phyloP scores from a whole-genome alignment of 495 filamentous ascomycete species.

The Penicillium cinerascens region DNA sequence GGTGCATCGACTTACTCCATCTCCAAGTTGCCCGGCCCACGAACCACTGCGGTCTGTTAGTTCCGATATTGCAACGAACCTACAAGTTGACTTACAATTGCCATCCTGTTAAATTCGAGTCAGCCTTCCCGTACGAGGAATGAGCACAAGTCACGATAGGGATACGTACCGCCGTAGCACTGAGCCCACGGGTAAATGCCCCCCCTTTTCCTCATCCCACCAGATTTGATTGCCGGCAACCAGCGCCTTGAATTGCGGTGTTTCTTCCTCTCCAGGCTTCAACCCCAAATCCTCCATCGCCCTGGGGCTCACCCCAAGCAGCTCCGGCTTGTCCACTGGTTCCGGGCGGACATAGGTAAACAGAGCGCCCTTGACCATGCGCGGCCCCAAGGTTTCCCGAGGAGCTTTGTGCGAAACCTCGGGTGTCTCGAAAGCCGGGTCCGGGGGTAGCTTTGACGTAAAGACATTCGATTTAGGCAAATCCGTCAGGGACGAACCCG shows the following conservation, averaged over 20 bases:
- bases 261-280: slow-evolving; percentile 58
- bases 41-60: slow-evolving; percentile 47
- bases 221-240: slow-evolving; percentile 77
- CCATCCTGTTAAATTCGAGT: slow-evolving; percentile 40
- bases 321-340: slow-evolving; percentile 61
- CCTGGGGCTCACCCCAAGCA: slow-evolving; percentile 71
- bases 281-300: slow-evolving; percentile 81
- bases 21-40: slow-evolving; percentile 95
- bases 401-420: slow-evolving; percentile 74
- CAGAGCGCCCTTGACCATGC: slow-evolving; percentile 77
- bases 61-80: background rate
- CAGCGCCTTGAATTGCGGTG: slow-evolving; percentile 68
- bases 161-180: slow-evolving; percentile 76
- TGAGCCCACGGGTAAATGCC: slow-evolving; percentile 94
- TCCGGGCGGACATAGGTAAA: slow-evolving; percentile 91
- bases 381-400: slow-evolving; percentile 70
- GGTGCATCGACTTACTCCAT: slow-evolving; percentile 52
- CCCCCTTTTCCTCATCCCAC: slow-evolving; percentile 55
- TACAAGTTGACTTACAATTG: slow-evolving; percentile 44
- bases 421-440: slow-evolving; percentile 77
- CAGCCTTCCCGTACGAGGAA: background rate
- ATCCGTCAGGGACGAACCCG: slow-evolving; percentile 52
- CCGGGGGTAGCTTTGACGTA: slow-evolving; percentile 72
- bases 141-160: background rate
- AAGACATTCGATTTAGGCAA: slow-evolving; percentile 86